Evolutionary conservation across 1,284 basidiomycete species (phyloP).

Genomic region (Papiliotrema nemorosa): DNA sequence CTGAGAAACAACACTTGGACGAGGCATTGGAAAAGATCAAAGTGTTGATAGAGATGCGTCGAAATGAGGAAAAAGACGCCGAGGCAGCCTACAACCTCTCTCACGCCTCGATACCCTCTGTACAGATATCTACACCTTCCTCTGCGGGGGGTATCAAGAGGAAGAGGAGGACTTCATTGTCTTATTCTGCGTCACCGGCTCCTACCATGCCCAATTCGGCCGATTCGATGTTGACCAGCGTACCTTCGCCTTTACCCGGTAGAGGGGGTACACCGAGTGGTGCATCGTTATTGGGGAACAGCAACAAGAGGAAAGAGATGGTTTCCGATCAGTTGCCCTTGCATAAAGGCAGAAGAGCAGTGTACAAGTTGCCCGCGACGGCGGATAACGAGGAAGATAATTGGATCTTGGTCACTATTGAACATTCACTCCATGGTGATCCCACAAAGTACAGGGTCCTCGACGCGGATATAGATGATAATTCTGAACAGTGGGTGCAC

Average conservation of each 20-base stretch:
- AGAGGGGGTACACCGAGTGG: conserved; percentile 19
- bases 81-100: neutral
- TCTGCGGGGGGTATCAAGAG: conserved; percentile 18
- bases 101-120: neutral
- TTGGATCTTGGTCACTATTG: conserved; percentile 52
- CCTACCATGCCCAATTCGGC: conserved; percentile 10
- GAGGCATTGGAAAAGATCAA: conserved; percentile 39
- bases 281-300: conserved; percentile 15
- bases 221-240: conserved; percentile 12
- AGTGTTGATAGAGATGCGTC: conserved; percentile 26
- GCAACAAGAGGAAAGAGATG: conserved; percentile 26
- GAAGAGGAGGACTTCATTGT: conserved; percentile 10
- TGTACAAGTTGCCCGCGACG: conserved; percentile 38
- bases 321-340: conserved; percentile 49
- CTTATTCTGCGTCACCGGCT: conserved; percentile 12
- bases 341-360: conserved; percentile 47
- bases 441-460: conserved; percentile 46
- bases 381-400: conserved; percentile 22
- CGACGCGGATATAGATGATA: conserved; percentile 16
- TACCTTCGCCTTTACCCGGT: conserved; percentile 11
- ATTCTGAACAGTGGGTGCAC: neutral
- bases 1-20: conserved; percentile 31
- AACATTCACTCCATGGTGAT: conserved; percentile 43
- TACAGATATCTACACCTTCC: conserved; percentile 3
- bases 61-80: conserved; percentile 7